Percentiles rank a stretch among this genome's conserved stretches.
Conservation (phyloP, 352 stramenopile species). For the Globisporangium mamillatum region DNA sequence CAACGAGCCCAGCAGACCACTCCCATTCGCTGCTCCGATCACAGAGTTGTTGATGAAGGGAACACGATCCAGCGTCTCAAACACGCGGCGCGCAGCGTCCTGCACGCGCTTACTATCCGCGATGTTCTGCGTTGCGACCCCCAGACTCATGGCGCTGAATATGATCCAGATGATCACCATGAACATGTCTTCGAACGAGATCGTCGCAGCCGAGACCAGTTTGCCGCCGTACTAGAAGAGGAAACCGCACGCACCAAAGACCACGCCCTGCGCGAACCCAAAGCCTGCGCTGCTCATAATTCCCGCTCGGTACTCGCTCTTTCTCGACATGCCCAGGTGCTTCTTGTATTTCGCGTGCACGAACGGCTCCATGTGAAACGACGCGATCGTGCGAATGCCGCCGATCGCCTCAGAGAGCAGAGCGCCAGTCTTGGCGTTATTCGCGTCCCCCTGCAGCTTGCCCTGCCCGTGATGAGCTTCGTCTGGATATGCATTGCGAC, state of each 20-base stretch:
- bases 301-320: constrained; percentile 41
- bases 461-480: constrained; percentile 29
- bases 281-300: constrained; percentile 55
- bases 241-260: constrained; percentile 61
- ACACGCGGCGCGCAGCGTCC: constrained; percentile 25
- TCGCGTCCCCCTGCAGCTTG: constrained; percentile 38
- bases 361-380: constrained; percentile 47
- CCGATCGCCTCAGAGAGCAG: constrained; percentile 44
- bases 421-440: constrained; percentile 26
- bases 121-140: constrained; percentile 23
- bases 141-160: constrained; percentile 35
- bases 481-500: constrained; percentile 37
- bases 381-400: constrained; percentile 61
- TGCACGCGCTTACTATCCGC: constrained; percentile 29
- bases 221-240: constrained; percentile 71
- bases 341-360: constrained; percentile 33
- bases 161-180: constrained; percentile 73
- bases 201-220: constrained; percentile 46
- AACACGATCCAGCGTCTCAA: constrained; percentile 30
- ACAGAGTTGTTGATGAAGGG: constrained; percentile 31
- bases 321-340: constrained; percentile 32
- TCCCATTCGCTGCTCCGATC: background rate
- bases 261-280: constrained; percentile 68
- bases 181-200: constrained; percentile 74
- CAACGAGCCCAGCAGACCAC: background rate